Evolutionary conservation across 2,329 filamentous ascomycete species (phyloP).

Genomic region (Colletotrichum lindemuthianum): DNA sequence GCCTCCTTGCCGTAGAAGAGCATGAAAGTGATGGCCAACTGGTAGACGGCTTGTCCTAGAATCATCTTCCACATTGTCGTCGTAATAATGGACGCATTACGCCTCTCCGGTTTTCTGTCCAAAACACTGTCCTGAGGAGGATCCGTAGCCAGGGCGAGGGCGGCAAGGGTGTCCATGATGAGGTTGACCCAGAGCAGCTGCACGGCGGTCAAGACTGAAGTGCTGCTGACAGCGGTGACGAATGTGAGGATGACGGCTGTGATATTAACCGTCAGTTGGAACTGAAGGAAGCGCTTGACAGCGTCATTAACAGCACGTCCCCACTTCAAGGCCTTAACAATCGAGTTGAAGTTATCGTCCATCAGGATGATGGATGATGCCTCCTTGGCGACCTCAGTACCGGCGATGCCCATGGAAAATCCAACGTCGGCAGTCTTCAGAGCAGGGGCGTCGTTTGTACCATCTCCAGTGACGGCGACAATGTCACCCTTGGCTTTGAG

Average conservation of each 20-base stretch:
- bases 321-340: constrained; percentile 85
- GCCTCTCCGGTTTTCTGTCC: constrained; percentile 75
- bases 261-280: constrained; percentile 89
- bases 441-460: constrained; percentile 85
- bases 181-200: constrained; percentile 96
- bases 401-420: constrained; percentile 87
- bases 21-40: constrained; percentile 81
- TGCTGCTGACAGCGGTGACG: constrained; percentile 79
- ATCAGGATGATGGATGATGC: constrained; percentile 87
- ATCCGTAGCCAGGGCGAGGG: constrained; percentile 88
- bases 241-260: constrained; percentile 91
- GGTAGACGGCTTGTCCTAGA: constrained; percentile 89
- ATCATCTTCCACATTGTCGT: constrained; percentile 99
- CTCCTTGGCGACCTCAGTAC: constrained; percentile 86
- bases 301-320: constrained; percentile 81
- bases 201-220: constrained; percentile 85
- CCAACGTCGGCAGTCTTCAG: constrained; percentile 84
- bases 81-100: constrained; percentile 75
- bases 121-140: constrained; percentile 86
- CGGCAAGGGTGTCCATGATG: constrained; percentile 97
- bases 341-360: constrained; percentile 90
- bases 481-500: constrained; percentile 80
- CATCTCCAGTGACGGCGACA: constrained; percentile 85
- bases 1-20: constrained; percentile 78
- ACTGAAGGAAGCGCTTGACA: constrained; percentile 80